Evolutionary conservation across 1,139 yeast species (phyloP).

Genomic region (Pichia sp.): DNA sequence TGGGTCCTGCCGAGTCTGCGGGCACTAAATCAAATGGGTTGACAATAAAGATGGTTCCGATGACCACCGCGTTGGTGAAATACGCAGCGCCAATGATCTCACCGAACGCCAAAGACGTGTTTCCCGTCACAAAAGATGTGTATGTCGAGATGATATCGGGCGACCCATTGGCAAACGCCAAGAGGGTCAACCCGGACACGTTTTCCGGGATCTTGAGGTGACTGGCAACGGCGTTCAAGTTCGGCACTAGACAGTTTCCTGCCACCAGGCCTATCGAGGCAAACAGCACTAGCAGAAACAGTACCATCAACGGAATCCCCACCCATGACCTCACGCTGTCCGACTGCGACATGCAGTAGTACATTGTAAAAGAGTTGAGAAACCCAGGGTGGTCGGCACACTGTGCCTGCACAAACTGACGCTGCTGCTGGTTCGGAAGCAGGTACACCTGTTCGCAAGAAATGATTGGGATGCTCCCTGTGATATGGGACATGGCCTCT

Average conservation of each 20-base stretch:
- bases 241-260: constrained; percentile 52
- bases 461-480: constrained; percentile 4
- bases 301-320: constrained; percentile 21
- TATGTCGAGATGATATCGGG: constrained; percentile 57
- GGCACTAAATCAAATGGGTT: constrained; percentile 45
- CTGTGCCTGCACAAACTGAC: constrained; percentile 38
- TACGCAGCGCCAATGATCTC: constrained; percentile 57
- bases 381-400: constrained; percentile 43
- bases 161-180: constrained; percentile 59
- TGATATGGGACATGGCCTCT: not conserved
- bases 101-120: constrained; percentile 49
- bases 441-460: constrained; percentile 29
- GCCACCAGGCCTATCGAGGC: constrained; percentile 49
- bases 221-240: constrained; percentile 47
- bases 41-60: constrained; percentile 46
- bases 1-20: not conserved
- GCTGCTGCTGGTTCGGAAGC: constrained; percentile 38
- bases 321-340: constrained; percentile 23
- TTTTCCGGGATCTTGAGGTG: constrained; percentile 48
- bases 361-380: constrained; percentile 39
- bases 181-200: constrained; percentile 52
- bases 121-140: constrained; percentile 45
- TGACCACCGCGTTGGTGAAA: constrained; percentile 48
- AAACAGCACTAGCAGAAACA: constrained; percentile 36
- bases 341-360: constrained; percentile 36